Evolutionary conservation across 176 grass and related monocot genomes (phyloP).

Genomic region (Cenchrus purpureus): DNA sequence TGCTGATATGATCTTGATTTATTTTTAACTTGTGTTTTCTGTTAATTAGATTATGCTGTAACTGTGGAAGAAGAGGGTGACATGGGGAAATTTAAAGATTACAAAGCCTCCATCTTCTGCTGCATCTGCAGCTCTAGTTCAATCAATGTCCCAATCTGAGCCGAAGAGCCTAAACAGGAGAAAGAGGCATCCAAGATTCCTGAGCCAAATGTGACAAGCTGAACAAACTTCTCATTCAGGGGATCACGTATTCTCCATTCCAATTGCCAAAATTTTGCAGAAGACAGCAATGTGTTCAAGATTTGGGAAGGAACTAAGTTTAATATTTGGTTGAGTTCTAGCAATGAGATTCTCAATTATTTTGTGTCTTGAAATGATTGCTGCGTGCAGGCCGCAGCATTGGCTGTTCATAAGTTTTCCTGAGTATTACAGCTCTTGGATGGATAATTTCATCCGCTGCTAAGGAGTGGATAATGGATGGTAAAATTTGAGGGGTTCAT

Average conservation of each 20-base stretch:
- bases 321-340: too few species aligned
- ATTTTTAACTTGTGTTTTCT: too few species aligned
- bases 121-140: constrained; percentile 52
- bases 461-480: too few species aligned
- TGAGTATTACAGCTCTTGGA: too few species aligned
- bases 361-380: too few species aligned
- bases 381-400: too few species aligned
- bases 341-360: too few species aligned
- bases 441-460: too few species aligned
- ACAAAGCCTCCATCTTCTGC: constrained; percentile 67
- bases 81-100: constrained; percentile 87
- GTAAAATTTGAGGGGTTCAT: too few species aligned
- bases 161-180: constrained; percentile 56
- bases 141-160: constrained; percentile 41
- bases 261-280: constrained; percentile 89
- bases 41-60: constrained; percentile 63
- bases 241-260: constrained; percentile 76
- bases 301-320: too few species aligned
- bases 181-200: constrained; percentile 32
- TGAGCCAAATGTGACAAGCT: constrained; percentile 54
- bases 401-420: too few species aligned
- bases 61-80: constrained; percentile 89
- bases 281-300: constrained; percentile 71
- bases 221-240: constrained; percentile 62
- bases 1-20: too few species aligned